phyloP scores from a whole-genome alignment of 2,329 filamentous ascomycete species.

The Sclerotinia borealis region DNA sequence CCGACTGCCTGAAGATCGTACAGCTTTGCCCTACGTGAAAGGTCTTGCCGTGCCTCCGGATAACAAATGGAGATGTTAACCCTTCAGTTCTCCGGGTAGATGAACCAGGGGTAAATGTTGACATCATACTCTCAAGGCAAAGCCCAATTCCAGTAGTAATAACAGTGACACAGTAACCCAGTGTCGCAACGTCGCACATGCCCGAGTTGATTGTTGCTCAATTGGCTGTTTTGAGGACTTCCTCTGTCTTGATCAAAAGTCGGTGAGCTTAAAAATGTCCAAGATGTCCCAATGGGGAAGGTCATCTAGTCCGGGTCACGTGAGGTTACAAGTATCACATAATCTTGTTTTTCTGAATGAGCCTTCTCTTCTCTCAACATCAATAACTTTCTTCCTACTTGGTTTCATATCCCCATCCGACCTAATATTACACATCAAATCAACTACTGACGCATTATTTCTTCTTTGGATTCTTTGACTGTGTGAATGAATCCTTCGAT shows the following conservation, averaged over 20 bases:
- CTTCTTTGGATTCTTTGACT: too few species aligned
- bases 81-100: too few species aligned
- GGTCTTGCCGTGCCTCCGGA: neutral
- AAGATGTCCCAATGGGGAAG: neutral
- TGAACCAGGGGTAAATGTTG: neutral
- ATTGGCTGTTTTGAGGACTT: neutral
- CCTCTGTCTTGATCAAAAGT: neutral
- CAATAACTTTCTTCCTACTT: neutral
- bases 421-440: neutral
- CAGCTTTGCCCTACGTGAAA: neutral
- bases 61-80: neutral
- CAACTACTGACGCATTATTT: neutral
- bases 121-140: neutral
- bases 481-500: neutral
- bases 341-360: neutral
- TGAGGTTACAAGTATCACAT: neutral
- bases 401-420: neutral
- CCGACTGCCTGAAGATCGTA: neutral
- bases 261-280: neutral
- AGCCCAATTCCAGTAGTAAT: neutral
- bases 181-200: neutral
- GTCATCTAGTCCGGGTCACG: neutral
- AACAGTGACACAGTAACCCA: neutral
- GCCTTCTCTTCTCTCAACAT: neutral
- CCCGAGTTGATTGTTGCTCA: neutral